Conservation (phyloP, 169 alveolate genomes). For the Pseudocohnilembus persalinus region DNA sequence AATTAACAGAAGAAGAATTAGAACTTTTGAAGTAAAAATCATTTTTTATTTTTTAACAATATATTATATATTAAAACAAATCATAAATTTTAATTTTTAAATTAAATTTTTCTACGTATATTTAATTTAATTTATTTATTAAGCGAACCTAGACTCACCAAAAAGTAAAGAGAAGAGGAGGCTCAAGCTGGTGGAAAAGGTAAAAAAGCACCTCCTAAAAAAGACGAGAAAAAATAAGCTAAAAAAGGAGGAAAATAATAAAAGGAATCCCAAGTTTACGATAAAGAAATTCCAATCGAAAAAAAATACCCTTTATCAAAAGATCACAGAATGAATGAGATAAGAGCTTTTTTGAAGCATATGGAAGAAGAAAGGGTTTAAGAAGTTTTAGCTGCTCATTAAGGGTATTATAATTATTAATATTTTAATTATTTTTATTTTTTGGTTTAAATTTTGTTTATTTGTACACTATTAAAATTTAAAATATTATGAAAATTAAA, state of each 20-base stretch:
- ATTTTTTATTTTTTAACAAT: slow-evolving; percentile 27
- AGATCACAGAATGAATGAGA: slow-evolving; percentile 70
- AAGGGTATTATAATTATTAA: slow-evolving; percentile 53
- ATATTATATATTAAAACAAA: slow-evolving; percentile 58
- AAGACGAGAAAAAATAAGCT: slow-evolving; percentile 60
- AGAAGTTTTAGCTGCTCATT: slow-evolving; percentile 52
- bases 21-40: slow-evolving; percentile 29
- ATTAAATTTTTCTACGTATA: too few relatives aligned
- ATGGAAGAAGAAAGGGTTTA: slow-evolving; percentile 68
- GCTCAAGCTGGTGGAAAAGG: slow-evolving; percentile 64
- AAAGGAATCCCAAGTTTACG: slow-evolving; percentile 59
- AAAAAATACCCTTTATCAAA: slow-evolving; percentile 60
- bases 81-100: slow-evolving; percentile 50
- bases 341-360: slow-evolving; percentile 72
- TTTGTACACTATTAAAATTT: too few relatives aligned
- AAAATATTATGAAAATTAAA: too few relatives aligned
- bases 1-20: slow-evolving; percentile 80
- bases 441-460: too few relatives aligned
- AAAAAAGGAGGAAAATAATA: slow-evolving; percentile 47
- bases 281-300: slow-evolving; percentile 51
- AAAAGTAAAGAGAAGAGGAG: slow-evolving; percentile 58
- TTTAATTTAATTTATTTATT: slow-evolving; percentile 41
- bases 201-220: slow-evolving; percentile 26
- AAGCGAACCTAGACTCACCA: slow-evolving; percentile 53
- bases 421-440: too few relatives aligned